These are phyloP conservation scores for Phoenix roebelenii DNA, from an alignment of 176 grass and related monocot genomes.

Conservation along the genomic window DNA sequence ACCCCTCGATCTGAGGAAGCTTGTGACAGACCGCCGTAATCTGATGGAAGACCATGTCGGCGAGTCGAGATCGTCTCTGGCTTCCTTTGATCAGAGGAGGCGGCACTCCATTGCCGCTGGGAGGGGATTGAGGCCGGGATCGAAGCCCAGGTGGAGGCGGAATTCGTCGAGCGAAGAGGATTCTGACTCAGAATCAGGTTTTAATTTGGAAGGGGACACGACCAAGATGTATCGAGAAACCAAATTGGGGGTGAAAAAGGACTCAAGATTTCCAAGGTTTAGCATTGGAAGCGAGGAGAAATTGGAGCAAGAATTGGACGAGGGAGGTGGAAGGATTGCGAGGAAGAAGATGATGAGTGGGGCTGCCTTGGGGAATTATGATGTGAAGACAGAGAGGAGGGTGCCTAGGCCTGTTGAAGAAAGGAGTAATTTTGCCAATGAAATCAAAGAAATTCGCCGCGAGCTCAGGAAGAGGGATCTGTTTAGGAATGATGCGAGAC, in stretches of 20 bases:
- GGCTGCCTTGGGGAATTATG: constrained; percentile 57
- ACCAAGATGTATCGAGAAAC: neutral
- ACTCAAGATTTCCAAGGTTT: constrained; percentile 32
- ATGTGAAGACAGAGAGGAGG: constrained; percentile 59
- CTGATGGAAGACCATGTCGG: neutral
- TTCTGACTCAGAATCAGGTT: neutral
- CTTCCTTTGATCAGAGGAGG: constrained; percentile 30
- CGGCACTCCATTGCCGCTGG: constrained; percentile 19
- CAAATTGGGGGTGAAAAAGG: neutral
- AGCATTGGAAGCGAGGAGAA: constrained; percentile 24
- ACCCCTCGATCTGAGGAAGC: constrained; percentile 15
- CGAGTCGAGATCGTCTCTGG: neutral
- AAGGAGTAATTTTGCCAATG: constrained; percentile 23
- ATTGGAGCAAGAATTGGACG: constrained; percentile 16
- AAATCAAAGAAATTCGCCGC: constrained; percentile 55
- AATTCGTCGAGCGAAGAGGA: constrained; percentile 39
- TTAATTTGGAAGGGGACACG: neutral
- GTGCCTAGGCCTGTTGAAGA: constrained; percentile 33
- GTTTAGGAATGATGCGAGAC: constrained; percentile 33
- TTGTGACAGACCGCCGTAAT: neutral
- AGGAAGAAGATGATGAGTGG: constrained; percentile 53
- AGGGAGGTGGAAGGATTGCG: constrained; percentile 13
- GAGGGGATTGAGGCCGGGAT: neutral
- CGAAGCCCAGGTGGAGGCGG: constrained; percentile 41
- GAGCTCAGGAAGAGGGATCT: constrained; percentile 49